A percentile compares a stretch with the other conserved stretches of the same genome.
These are phyloP conservation scores for Phenoliferia sp. DNA, from an alignment of 1,284 basidiomycete genomes.

Conservation along the genomic window DNA sequence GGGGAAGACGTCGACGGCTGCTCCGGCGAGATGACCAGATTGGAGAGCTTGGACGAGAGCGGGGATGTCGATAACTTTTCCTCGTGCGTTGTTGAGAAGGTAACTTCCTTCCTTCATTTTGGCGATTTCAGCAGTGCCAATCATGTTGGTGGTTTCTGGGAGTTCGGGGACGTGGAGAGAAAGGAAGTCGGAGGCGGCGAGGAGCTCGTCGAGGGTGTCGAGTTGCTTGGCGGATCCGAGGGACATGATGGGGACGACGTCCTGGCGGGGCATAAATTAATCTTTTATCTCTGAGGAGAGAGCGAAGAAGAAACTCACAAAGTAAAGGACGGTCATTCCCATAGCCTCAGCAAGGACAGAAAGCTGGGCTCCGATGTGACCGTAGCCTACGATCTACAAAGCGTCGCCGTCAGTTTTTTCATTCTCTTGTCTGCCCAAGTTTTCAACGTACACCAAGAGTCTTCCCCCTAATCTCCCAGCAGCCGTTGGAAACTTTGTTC, in stretches of 20 bases:
- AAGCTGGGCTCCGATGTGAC: slow-evolving; percentile 96
- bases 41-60: slow-evolving; percentile 78
- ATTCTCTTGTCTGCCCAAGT: not conserved
- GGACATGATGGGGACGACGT: slow-evolving; percentile 96
- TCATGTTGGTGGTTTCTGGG: slow-evolving; percentile 93
- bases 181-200: slow-evolving; percentile 83
- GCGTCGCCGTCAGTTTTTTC: not conserved
- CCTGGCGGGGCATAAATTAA: slow-evolving; percentile 39
- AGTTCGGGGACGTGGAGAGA: slow-evolving; percentile 95
- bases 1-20: slow-evolving; percentile 93
- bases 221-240: slow-evolving; percentile 89
- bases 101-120: slow-evolving; percentile 94
- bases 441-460: slow-evolving; percentile 61
- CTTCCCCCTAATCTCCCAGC: slow-evolving; percentile 98
- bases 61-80: slow-evolving; percentile 89
- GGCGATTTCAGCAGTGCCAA: slow-evolving; percentile 68
- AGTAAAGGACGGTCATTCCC: slow-evolving; percentile 93
- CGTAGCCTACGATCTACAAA: slow-evolving; percentile 80
- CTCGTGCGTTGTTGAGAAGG: slow-evolving; percentile 96
- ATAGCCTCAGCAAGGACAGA: slow-evolving; percentile 96
- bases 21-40: slow-evolving; percentile 83
- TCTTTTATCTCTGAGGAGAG: not conserved
- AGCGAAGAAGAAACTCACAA: slow-evolving; percentile 41
- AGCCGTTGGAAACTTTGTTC: slow-evolving; percentile 94
- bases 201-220: slow-evolving; percentile 71